phyloP scores from a whole-genome alignment of 371 early-diverging fungal genomes.

The Coemansia sp. region DNA sequence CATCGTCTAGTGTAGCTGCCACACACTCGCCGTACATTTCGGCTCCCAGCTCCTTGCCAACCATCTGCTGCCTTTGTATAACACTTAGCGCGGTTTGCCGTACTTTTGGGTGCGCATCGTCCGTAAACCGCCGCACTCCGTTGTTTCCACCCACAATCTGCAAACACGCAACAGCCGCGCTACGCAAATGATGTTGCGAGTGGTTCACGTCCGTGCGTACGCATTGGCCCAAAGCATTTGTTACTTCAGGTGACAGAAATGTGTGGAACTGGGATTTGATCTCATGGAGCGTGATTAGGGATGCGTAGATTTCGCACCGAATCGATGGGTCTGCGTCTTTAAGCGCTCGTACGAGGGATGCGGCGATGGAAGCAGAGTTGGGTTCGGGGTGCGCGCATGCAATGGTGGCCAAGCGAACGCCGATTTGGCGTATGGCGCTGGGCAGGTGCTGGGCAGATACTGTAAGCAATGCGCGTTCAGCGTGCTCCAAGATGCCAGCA shows the following conservation, averaged over 20 bases:
- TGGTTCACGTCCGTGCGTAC: conserved; percentile 32
- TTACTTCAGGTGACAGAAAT: not conserved
- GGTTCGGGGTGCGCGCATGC: conserved; percentile 41
- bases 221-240: conserved; percentile 2
- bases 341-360: conserved; percentile 12
- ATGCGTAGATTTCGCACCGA: conserved; percentile 45
- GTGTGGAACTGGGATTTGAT: conserved; percentile 21
- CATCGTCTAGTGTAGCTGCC: conserved; percentile 62
- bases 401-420: conserved; percentile 26
- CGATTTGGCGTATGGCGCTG: conserved; percentile 30
- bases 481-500: not conserved
- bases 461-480: conserved; percentile 22
- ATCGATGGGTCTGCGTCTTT: conserved; percentile 16
- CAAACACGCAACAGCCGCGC: conserved; percentile 25
- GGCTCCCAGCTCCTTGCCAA: conserved; percentile 24
- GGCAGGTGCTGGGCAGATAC: not conserved
- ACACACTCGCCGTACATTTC: conserved; percentile 62
- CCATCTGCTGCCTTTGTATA: conserved; percentile 32
- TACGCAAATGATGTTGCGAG: conserved; percentile 43
- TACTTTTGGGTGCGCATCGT: conserved; percentile 46
- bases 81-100: conserved; percentile 31
- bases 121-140: conserved; percentile 36
- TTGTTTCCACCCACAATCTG: not conserved
- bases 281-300: conserved; percentile 27
- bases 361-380: not conserved